Percentiles rank a stretch among this genome's conserved stretches.
phyloP scores from a whole-genome alignment of 495 filamentous ascomycete genomes.

The Aspergillus conjunctus region DNA sequence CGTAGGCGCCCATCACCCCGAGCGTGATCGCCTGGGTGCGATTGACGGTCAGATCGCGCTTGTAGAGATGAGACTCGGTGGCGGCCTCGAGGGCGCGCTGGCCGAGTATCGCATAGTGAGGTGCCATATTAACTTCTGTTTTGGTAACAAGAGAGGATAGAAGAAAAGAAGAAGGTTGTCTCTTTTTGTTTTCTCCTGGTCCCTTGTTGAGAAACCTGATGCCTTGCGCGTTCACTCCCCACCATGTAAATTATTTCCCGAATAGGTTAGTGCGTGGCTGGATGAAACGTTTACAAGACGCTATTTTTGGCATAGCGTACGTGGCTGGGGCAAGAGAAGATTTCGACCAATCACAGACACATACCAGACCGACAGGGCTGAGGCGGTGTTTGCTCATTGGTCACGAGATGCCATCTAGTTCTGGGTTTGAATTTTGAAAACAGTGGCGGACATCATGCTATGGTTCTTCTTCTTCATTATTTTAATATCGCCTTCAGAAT shows the following conservation, averaged over 20 bases:
- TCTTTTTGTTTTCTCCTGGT: neutral
- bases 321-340: conserved; percentile 16
- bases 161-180: neutral
- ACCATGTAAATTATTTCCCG: conserved; percentile 24
- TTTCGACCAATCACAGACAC: neutral
- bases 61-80: conserved; percentile 30
- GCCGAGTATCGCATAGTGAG: conserved; percentile 31
- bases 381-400: neutral
- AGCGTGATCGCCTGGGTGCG: conserved; percentile 74
- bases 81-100: conserved; percentile 30
- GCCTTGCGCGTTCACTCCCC: conserved; percentile 24
- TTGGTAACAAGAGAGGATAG: neutral
- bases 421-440: too few species aligned
- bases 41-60: conserved; percentile 63
- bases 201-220: conserved; percentile 9
- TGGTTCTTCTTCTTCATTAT: too few species aligned
- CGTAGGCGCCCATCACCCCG: conserved; percentile 68
- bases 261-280: conserved; percentile 22
- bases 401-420: neutral
- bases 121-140: conserved; percentile 35
- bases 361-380: conserved; percentile 11
- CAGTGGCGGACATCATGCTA: too few species aligned
- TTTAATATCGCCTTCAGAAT: too few species aligned
- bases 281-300: neutral
- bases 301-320: conserved; percentile 25